Percentiles rank a stretch among this genome's conserved stretches.
These are phyloP conservation scores for Teunomyces tritomae DNA, from an alignment of 805 yeast genomes.

Conservation along the genomic window DNA sequence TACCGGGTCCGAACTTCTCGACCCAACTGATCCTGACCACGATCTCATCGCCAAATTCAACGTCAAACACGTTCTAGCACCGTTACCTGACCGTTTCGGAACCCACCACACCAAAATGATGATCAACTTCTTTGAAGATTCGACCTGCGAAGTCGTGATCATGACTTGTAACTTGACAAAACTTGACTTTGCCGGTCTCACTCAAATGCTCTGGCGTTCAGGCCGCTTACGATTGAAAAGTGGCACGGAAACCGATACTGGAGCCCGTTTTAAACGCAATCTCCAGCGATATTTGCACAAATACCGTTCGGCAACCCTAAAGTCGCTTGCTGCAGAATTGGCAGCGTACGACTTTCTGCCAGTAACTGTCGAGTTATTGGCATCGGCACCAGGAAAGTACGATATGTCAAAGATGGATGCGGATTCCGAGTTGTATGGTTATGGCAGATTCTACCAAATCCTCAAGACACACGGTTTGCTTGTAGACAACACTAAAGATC, in stretches of 20 bases:
- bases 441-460: slow-evolving; percentile 44
- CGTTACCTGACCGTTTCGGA: slow-evolving; percentile 32
- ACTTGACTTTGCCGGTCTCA: slow-evolving; percentile 54
- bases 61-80: slow-evolving; percentile 31
- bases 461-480: slow-evolving; percentile 34
- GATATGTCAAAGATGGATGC: slow-evolving; percentile 8
- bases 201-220: slow-evolving; percentile 67
- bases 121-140: slow-evolving; percentile 51
- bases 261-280: slow-evolving; percentile 41
- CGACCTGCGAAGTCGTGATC: slow-evolving; percentile 48
- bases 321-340: slow-evolving; percentile 26
- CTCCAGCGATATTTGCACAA: slow-evolving; percentile 43
- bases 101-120: slow-evolving; percentile 69
- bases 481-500: slow-evolving; percentile 9
- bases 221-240: slow-evolving; percentile 32
- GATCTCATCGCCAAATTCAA: slow-evolving; percentile 17
- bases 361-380: slow-evolving; percentile 52
- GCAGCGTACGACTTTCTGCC: slow-evolving; percentile 41
- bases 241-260: slow-evolving; percentile 1
- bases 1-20: slow-evolving; percentile 23
- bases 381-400: slow-evolving; percentile 51
- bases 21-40: slow-evolving; percentile 10
- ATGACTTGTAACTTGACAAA: slow-evolving; percentile 59
- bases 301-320: slow-evolving; percentile 34
- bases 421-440: slow-evolving; percentile 41